Evolutionary conservation across 257 asterid genomes (phyloP).

Genomic region (Ehretia macrophylla): DNA sequence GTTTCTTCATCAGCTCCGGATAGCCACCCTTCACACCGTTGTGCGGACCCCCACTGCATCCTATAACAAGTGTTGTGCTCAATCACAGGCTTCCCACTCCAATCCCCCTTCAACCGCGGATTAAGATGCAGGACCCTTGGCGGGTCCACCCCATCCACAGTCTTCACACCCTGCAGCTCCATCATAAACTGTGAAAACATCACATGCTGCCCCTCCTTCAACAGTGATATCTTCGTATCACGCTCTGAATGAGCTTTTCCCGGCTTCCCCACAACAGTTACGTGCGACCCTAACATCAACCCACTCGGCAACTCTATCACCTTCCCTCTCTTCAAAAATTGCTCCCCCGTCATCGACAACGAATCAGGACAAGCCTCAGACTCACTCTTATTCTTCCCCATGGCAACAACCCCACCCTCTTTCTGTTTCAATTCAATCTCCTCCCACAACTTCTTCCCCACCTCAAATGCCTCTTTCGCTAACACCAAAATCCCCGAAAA

Average conservation of each 20-base stretch:
- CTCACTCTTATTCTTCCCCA: slow-evolving; percentile 9
- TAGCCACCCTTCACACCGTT: slow-evolving; percentile 85
- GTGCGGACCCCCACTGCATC: slow-evolving; percentile 95
- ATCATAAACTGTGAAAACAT: slow-evolving; percentile 96
- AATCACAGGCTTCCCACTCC: slow-evolving; percentile 92
- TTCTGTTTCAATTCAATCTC: slow-evolving; percentile 44
- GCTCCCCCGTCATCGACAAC: slow-evolving; percentile 42
- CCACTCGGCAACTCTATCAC: slow-evolving; percentile 85
- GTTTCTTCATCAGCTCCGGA: slow-evolving; percentile 91
- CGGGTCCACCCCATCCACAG: slow-evolving; percentile 92
- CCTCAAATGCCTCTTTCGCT: slow-evolving; percentile 63
- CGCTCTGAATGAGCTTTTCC: slow-evolving; percentile 66
- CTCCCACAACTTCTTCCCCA: slow-evolving; percentile 72
- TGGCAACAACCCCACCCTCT: slow-evolving; percentile 8
- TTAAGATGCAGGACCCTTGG: slow-evolving; percentile 86
- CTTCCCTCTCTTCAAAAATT: slow-evolving; percentile 41
- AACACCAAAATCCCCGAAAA: slow-evolving; percentile 41
- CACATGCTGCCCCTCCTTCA: slow-evolving; percentile 62
- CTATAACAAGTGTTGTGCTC: slow-evolving; percentile 94
- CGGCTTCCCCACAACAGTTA: slow-evolving; percentile 79
- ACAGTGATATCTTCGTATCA: slow-evolving; percentile 71
- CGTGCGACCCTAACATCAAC: slow-evolving; percentile 73
- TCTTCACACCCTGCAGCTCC: slow-evolving; percentile 87
- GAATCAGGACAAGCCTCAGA: slow-evolving; percentile 62
- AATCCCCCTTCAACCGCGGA: slow-evolving; percentile 90